Evolutionary conservation across 331 rosid species (phyloP), one percentile per base, ranked within the genome.

Genomic region (Dryas integrifolia): DNA sequence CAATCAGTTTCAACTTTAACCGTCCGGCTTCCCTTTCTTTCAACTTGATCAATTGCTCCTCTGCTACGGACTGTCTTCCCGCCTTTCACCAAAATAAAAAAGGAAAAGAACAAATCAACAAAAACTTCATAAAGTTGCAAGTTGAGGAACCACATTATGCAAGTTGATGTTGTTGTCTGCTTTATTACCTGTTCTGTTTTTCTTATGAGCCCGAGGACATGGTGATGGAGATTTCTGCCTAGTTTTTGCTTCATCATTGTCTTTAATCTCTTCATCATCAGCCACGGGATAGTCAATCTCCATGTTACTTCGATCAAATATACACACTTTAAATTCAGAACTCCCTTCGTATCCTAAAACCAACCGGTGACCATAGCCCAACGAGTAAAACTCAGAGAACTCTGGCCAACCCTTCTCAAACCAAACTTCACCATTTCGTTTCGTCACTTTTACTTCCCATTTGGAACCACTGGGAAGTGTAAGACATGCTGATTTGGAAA

Each of bases 401-500:
- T 59, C 50, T n/a, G 35, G 55, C 82, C 79, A 78, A 10, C 75
- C 75, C 5, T 73, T 51, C 3, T 74, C 40, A 45, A 79, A 21
- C 78, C 79, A 79, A 44, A 45, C 79, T 10, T 14, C 35, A 14
- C 53, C 53, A 15, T 68, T 2, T 1, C 10, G 5, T 5, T 12
- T 69, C 4, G 15, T 58, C 40, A 67, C 13, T 61, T 59, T 40
- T 26, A 69, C 14, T 9, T 69, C 13, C 76, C 75, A 40, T 69
- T 69, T n/a, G 14, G 9, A 5, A 18, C 69, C 56, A 18, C 38
- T 9, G 41, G 64, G 76, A 4, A 67, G 70, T 58, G 51, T 69
- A 18, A 76, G 12, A 11, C 5, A 5, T 14, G 69, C 63, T 16
- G 6, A 2, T 11, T 15, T 55, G n/a, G 74, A 69, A 16, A 69